Evolutionary conservation across 345 rosid genomes (phyloP).

Genomic region (Crucihimalaya himalaica): DNA sequence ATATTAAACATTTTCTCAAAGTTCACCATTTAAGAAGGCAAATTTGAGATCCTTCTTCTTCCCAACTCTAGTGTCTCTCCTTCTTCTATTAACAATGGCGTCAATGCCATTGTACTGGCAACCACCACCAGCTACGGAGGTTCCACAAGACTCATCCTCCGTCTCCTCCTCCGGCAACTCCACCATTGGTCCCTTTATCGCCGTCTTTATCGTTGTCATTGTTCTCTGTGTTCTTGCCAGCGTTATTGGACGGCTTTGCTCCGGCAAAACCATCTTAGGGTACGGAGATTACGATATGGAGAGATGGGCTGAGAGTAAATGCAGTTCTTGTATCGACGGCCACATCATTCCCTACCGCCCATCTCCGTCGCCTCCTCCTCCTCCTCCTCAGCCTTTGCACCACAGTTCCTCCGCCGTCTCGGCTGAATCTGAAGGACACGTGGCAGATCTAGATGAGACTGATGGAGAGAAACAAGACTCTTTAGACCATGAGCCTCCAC

Average conservation of each 20-base stretch:
- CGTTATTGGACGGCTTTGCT: slow-evolving; percentile 71
- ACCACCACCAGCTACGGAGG: slow-evolving; percentile 41
- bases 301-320: slow-evolving; percentile 71
- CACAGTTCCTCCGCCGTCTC: slow-evolving; percentile 17
- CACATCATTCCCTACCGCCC: slow-evolving; percentile 45
- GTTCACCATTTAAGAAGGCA: slow-evolving; percentile 12
- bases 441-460: slow-evolving; percentile 40
- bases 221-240: slow-evolving; percentile 51
- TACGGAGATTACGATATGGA: slow-evolving; percentile 66
- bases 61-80: neutral
- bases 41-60: neutral
- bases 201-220: slow-evolving; percentile 51
- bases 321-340: slow-evolving; percentile 79
- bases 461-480: slow-evolving; percentile 40
- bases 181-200: slow-evolving; percentile 58
- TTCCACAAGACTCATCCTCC: slow-evolving; percentile 38
- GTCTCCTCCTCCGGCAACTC: slow-evolving; percentile 36
- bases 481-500: slow-evolving; percentile 27
- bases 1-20: neutral
- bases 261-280: slow-evolving; percentile 64
- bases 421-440: slow-evolving; percentile 24
- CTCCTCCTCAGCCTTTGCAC: slow-evolving; percentile 10
- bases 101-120: slow-evolving; percentile 50
- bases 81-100: slow-evolving; percentile 22
- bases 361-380: slow-evolving; percentile 22